Conservation (phyloP, 805 yeast species). For the Kluyveromyces nonfermentans region DNA sequence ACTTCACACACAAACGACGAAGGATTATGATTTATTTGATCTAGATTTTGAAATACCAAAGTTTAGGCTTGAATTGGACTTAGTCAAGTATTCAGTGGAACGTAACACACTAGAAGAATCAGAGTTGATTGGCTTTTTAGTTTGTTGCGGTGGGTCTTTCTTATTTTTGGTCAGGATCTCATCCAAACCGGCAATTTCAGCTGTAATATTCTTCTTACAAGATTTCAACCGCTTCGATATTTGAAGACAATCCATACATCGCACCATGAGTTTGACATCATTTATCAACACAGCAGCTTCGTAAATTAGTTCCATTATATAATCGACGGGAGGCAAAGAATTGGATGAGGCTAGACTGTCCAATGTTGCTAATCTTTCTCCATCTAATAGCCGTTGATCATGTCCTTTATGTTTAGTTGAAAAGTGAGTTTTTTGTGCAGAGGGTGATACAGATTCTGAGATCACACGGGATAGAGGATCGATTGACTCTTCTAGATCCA, state of each 20-base stretch:
- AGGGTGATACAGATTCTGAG: conserved; percentile 1
- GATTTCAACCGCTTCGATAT: conserved; percentile 19
- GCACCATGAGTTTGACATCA: conserved; percentile 50
- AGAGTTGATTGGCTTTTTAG: background rate
- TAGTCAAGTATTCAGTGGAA: background rate
- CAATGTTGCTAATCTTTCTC: conserved; percentile 34
- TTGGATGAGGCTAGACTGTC: conserved; percentile 49
- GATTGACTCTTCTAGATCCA: conserved; percentile 20
- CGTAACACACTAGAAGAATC: background rate
- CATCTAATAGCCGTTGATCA: conserved; percentile 5
- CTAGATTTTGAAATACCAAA: background rate
- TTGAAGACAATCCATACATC: conserved; percentile 27
- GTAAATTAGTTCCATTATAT: conserved; percentile 47
- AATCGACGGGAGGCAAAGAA: conserved; percentile 46
- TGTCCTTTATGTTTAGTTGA: conserved; percentile 7
- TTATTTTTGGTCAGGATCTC: background rate
- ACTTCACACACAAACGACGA: too few relatives aligned
- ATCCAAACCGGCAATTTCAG: conserved; percentile 5
- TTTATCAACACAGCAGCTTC: conserved; percentile 53
- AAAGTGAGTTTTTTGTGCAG: background rate
- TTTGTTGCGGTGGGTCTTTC: background rate
- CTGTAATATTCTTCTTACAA: conserved; percentile 13
- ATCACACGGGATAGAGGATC: conserved; percentile 22
- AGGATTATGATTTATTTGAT: background rate
- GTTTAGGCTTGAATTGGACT: background rate